phyloP scores from a whole-genome alignment of 176 grass and related monocot genomes.

The Zizania latifolia region DNA sequence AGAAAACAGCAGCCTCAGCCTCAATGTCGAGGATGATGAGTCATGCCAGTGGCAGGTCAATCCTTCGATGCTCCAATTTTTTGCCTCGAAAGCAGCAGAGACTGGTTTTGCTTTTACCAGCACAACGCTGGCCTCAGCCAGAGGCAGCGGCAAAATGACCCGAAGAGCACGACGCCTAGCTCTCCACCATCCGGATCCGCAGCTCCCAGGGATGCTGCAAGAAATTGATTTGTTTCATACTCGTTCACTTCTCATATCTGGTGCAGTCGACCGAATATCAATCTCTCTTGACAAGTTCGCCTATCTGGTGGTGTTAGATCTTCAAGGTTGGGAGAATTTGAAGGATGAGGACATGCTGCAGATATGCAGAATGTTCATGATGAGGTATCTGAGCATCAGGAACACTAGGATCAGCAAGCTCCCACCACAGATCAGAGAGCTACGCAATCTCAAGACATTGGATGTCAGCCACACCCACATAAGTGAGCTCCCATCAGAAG shows the following conservation, averaged over 20 bases:
- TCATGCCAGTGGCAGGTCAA: neutral
- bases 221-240: neutral
- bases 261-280: neutral
- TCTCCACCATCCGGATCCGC: neutral
- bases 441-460: fast-evolving
- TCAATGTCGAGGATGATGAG: neutral
- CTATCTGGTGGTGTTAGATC: neutral
- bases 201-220: neutral
- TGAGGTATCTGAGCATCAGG: neutral
- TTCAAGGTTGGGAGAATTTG: conserved; percentile 12
- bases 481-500: neutral
- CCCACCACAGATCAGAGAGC: neutral
- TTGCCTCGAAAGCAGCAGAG: neutral
- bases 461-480: neutral
- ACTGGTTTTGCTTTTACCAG: neutral
- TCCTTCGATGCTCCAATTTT: neutral
- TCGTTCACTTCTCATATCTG: neutral
- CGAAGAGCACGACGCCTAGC: neutral
- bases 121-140: neutral
- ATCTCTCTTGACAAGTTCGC: neutral
- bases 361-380: neutral
- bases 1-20: neutral
- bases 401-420: neutral
- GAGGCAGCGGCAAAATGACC: too few species aligned
- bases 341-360: neutral